phyloP scores from a whole-genome alignment of 148 eudicot genomes.

The Dysphania ambrosioides region DNA sequence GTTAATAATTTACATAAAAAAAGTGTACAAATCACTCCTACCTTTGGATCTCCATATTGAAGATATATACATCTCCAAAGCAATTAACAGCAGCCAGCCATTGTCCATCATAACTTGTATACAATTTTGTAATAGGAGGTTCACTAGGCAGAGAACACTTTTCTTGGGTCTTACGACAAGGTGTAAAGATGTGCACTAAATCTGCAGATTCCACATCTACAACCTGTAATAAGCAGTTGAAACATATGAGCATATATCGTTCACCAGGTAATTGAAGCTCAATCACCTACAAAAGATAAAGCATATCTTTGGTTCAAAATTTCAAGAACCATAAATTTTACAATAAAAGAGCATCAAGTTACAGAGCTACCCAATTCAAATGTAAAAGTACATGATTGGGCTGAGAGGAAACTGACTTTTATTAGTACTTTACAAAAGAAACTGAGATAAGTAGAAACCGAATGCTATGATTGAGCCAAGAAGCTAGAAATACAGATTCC shows the following conservation, averaged over 20 bases:
- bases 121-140: constrained; percentile 84
- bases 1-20: not conserved
- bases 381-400: not conserved
- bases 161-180: constrained; percentile 51
- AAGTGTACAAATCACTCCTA: constrained; percentile 15
- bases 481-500: not conserved
- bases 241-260: not conserved
- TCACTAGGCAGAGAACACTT: constrained; percentile 57
- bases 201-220: constrained; percentile 55
- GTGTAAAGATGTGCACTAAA: constrained; percentile 64
- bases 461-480: not conserved
- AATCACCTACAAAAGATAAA: not conserved
- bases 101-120: constrained; percentile 81
- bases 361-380: not conserved
- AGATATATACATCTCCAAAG: constrained; percentile 80
- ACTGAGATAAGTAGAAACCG: not conserved
- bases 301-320: no score
- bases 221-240: constrained; percentile 43
- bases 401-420: not conserved
- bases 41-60: constrained; percentile 82
- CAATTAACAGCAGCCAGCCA: constrained; percentile 93
- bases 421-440: not conserved
- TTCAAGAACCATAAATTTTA: no score
- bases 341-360: no score
- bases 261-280: not conserved